Conservation (phyloP, 805 yeast genomes). For the Metschnikowia gelsemii region DNA sequence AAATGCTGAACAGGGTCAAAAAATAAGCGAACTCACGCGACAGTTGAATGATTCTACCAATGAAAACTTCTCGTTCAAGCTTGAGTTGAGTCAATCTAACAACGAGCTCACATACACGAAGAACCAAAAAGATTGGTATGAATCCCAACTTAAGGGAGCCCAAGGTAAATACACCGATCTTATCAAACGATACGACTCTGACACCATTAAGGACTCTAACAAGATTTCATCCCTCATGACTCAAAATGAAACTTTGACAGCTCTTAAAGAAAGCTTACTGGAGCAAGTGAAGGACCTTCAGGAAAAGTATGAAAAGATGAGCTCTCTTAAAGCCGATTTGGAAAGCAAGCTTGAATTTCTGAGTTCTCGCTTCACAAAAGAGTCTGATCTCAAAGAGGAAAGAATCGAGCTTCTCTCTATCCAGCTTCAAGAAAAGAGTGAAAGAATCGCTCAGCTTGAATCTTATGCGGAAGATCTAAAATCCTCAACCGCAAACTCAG, state of each 20-base stretch:
- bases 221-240: conserved; percentile 27
- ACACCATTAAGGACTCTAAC: conserved; percentile 30
- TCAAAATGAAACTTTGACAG: conserved; percentile 33
- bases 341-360: conserved; percentile 43
- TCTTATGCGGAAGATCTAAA: conserved; percentile 42
- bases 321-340: conserved; percentile 21
- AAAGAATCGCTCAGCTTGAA: conserved; percentile 56
- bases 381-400: conserved; percentile 55
- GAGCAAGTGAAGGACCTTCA: conserved; percentile 47
- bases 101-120: conserved; percentile 35
- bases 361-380: conserved; percentile 40
- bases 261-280: conserved; percentile 27
- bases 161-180: conserved; percentile 39
- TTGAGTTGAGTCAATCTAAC: conserved; percentile 33
- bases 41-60: conserved; percentile 39
- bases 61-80: conserved; percentile 36
- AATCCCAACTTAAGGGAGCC: conserved; percentile 34
- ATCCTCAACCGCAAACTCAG: conserved; percentile 36
- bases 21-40: conserved; percentile 34
- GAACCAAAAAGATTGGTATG: conserved; percentile 42
- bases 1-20: conserved; percentile 38
- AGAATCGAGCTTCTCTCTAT: conserved; percentile 54
- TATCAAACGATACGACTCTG: conserved; percentile 40
- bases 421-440: conserved; percentile 51
- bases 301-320: conserved; percentile 37